Evolutionary conservation across 2,329 filamentous ascomycete genomes (phyloP).

Genomic region (Stachybotrys echinatus): DNA sequence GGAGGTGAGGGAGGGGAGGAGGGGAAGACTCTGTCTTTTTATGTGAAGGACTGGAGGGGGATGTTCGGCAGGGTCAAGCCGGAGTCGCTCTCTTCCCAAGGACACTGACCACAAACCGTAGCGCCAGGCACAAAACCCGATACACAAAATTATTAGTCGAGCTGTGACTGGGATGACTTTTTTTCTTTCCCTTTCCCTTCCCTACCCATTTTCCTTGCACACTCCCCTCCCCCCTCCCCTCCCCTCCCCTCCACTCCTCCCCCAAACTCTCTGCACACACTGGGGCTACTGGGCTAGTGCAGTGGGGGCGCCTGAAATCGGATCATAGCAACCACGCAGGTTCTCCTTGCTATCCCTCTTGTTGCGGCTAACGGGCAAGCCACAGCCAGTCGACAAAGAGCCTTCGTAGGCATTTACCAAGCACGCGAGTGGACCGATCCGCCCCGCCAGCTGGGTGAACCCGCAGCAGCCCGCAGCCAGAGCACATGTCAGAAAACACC

Average conservation of each 20-base stretch:
- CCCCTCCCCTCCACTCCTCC: not conserved
- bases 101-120: not conserved
- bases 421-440: not conserved
- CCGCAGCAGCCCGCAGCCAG: not conserved
- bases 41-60: conserved; percentile 5
- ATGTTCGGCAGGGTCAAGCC: not conserved
- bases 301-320: not conserved
- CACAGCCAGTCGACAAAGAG: not conserved
- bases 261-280: not conserved
- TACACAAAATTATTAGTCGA: not conserved
- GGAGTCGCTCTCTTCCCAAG: conserved; percentile 5
- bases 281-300: not conserved
- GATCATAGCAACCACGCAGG: not conserved
- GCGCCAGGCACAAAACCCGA: not conserved
- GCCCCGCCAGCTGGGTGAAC: not conserved
- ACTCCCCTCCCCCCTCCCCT: not conserved
- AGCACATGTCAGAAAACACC: conserved; percentile 18
- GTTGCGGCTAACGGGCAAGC: not conserved
- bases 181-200: not conserved
- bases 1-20: no score
- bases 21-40: conserved; percentile 8
- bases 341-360: no score
- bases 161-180: not conserved
- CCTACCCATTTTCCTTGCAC: no score
- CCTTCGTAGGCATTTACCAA: not conserved